Evolutionary conservation across 1,284 basidiomycete species (phyloP), one percentile per base, ranked within the genome.

Genomic region (Irpex sp.): DNA sequence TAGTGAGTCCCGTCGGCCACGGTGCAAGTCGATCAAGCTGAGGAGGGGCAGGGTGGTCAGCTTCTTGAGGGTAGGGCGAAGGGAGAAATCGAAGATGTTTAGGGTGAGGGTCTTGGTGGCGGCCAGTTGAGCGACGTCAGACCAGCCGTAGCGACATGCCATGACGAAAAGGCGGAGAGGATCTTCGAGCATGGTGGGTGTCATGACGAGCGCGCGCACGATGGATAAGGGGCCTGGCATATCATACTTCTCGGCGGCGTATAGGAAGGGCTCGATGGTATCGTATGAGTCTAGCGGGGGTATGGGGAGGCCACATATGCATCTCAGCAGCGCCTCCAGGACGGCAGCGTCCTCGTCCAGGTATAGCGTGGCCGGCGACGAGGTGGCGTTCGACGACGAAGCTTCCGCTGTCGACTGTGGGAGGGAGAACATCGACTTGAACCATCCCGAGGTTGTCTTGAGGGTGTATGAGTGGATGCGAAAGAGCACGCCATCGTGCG

Each of bases 161-260:
- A 84, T 73, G 2, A 81, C 77, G 64, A 87, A 89, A 13, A 88
- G 74, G 11, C 82, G 81, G 4, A 89, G 74, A 0, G 86, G 83
- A 58, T 85, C 77, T 36, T 77, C 72, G 37, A 81, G 71, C 56
- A 87, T 76, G 0, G 79, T 71, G 0, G 81, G 81, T 0, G 80
- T 83, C 69, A 81, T 76, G 56, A 85, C 73, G 8, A 83, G 77
- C 26, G 83, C 79, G 35, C 84, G 83, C 51, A 86, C 71, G 67
- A 86, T 79, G 5, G 84, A 85, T 62, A 78, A 74, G 0, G 86
- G 84, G 0, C 86, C 86, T 0, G 83, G 80, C 82, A 86, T 87
- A 56, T 88, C 87, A 70, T 87, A 88, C 68, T 87, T 88, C 66
- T 89, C 87, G 0, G 86, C 82, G 0, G 85, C 84, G 62, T 79